A percentile compares a stretch with the other conserved stretches of the same genome.
phyloP scores from a whole-genome alignment of 306 rosid genomes.

The Cercis canadensis region DNA sequence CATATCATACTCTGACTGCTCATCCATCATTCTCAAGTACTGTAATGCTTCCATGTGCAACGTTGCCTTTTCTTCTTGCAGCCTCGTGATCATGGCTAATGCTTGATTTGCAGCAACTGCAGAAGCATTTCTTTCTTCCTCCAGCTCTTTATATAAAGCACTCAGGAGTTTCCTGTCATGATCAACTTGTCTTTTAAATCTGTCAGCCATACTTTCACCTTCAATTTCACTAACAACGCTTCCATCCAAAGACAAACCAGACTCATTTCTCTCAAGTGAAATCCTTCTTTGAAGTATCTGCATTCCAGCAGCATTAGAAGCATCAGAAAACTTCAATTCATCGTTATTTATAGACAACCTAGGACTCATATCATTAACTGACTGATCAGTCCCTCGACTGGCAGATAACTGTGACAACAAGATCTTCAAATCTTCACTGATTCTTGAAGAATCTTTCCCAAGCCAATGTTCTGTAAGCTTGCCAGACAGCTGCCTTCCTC shows the following conservation, averaged over 20 bases:
- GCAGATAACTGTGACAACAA: conserved; percentile 76
- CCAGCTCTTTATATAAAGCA: conserved; percentile 80
- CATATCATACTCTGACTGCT: conserved; percentile 78
- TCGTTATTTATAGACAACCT: conserved; percentile 69
- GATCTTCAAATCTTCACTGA: conserved; percentile 76
- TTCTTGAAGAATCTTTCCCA: conserved; percentile 79
- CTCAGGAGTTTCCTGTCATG: conserved; percentile 79
- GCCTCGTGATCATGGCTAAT: conserved; percentile 88
- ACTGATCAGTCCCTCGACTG: conserved; percentile 64
- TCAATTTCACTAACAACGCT: conserved; percentile 67
- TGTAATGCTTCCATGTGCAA: conserved; percentile 90
- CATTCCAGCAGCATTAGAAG: conserved; percentile 60
- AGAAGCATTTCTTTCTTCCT: conserved; percentile 92
- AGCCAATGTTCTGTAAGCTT: conserved; percentile 73
- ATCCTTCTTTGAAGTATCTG: conserved; percentile 74
- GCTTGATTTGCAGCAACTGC: conserved; percentile 79
- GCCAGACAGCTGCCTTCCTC: conserved; percentile 73
- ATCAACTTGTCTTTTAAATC: conserved; percentile 79
- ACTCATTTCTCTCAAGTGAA: conserved; percentile 91
- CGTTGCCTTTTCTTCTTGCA: conserved; percentile 89
- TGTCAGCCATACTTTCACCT: conserved; percentile 61
- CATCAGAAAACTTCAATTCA: conserved; percentile 62
- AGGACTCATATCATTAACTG: conserved; percentile 71
- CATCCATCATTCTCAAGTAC: conserved; percentile 79
- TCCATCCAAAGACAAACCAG: conserved; percentile 87